A percentile compares a stretch with the other conserved stretches of the same genome.
Conservation (phyloP, 2,329 filamentous ascomycete genomes). For the Colletotrichum viniferum region DNA sequence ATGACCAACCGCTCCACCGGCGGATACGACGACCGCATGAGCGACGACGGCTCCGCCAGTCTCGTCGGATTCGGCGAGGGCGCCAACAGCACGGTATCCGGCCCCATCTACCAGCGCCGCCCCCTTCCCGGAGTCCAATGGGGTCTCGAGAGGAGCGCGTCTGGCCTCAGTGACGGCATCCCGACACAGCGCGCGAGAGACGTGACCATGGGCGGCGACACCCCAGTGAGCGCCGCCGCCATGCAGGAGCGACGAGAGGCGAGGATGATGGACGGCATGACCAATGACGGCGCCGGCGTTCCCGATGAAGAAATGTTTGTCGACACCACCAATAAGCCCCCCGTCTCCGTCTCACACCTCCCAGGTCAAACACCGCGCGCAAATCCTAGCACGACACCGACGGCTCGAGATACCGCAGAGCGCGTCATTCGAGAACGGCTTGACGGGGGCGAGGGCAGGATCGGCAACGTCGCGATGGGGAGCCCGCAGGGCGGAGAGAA, state of each 20-base stretch:
- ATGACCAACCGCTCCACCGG: slow-evolving; percentile 50
- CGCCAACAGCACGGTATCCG: slow-evolving; percentile 82
- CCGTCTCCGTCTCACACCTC: slow-evolving; percentile 48
- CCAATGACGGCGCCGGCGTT: slow-evolving; percentile 54
- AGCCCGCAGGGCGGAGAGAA: slow-evolving; percentile 49
- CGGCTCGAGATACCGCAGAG: slow-evolving; percentile 62
- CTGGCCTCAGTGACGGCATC: slow-evolving; percentile 53
- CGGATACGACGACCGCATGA: slow-evolving; percentile 74
- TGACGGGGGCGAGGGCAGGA: slow-evolving; percentile 51
- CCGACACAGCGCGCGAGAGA: slow-evolving; percentile 37
- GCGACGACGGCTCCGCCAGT: slow-evolving; percentile 82
- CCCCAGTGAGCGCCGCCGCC: slow-evolving; percentile 48
- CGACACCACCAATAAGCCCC: slow-evolving; percentile 67
- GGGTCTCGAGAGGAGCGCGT: slow-evolving; percentile 55
- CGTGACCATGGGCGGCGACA: slow-evolving; percentile 38
- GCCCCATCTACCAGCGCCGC: slow-evolving; percentile 70
- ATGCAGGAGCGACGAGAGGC: slow-evolving; percentile 62
- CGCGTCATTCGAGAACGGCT: slow-evolving; percentile 66
- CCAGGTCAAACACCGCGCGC: slow-evolving; percentile 27
- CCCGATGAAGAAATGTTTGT: slow-evolving; percentile 61
- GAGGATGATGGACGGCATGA: slow-evolving; percentile 70
- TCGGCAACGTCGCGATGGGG: slow-evolving; percentile 42
- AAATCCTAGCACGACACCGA: slow-evolving; percentile 26
- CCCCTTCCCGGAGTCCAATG: slow-evolving; percentile 45
- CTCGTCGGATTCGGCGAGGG: slow-evolving; percentile 94